Evolutionary conservation across 345 rosid species (phyloP), one percentile per base, ranked within the genome.

Genomic region (Raphanus sativus): DNA sequence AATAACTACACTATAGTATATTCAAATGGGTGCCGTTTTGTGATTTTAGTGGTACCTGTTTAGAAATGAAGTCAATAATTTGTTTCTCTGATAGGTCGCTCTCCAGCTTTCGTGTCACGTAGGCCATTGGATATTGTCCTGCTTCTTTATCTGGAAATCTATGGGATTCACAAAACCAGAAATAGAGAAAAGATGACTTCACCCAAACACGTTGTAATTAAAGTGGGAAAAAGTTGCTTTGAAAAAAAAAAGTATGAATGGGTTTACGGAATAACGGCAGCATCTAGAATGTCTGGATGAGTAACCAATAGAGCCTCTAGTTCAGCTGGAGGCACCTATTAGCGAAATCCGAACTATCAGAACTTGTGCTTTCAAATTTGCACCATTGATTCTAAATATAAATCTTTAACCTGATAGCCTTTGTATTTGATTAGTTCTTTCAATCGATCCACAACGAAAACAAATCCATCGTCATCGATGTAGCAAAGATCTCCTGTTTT

Each of bases 251-350:
- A 7, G 13, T 45, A n/a, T 13, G 5, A 48, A 48, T 48, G 59
- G 25, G 59, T 16, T 54, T 54, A 64, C 97, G 97, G 97, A 16
- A 92, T 86, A 5, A 94, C 98, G 0, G 95, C 98, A 2, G 88
- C 86, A 75, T 92, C 98, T 2, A 84, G 52, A 64, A 94, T 48
- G 17, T 87, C 85, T 0, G 89, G 86, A 81, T 91, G 96, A 32
- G 86, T 60, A 58, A 88, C 86, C 34, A 91, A 50, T 70, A 92
- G 80, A 36, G 93, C 91, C 77, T 94, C 97, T 32, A 94, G 83
- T 71, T 94, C 97, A 3, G 98, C 95, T 0, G 96, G 97, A 70
- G 97, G 87, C 6, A 94, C 98, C 97, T 94, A 55, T 55, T 55
- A 8, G 12, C 28, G 29, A 17, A 55, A 17, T 55, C 26, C 61